These are phyloP conservation scores for Kluyveromyces aestuarii DNA, from an alignment of 805 yeast species.

Conservation along the genomic window DNA sequence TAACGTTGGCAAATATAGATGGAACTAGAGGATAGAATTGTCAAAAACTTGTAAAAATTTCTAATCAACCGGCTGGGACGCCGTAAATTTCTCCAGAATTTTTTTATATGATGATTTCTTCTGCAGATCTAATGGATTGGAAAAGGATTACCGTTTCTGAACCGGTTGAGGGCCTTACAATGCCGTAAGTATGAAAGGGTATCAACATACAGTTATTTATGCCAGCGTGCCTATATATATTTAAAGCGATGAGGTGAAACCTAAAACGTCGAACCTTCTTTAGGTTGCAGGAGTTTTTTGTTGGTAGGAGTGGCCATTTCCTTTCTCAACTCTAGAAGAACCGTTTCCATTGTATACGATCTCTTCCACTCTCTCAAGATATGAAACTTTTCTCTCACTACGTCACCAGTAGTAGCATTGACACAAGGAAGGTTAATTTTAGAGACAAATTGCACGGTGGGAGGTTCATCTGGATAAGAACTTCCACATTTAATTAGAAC, in stretches of 20 bases:
- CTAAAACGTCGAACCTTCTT: constrained; percentile 70
- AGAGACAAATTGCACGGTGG: constrained; percentile 68
- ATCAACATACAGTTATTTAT: neutral
- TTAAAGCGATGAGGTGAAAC: neutral
- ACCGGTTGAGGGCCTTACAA: neutral
- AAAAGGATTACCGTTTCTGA: too few species aligned
- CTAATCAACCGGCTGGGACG: too few species aligned
- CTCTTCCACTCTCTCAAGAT: constrained; percentile 80
- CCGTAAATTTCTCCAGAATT: too few species aligned
- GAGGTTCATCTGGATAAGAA: constrained; percentile 84
- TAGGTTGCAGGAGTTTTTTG: constrained; percentile 82
- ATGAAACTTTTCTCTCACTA: constrained; percentile 46
- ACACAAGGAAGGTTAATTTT: constrained; percentile 90
- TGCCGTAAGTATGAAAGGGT: neutral
- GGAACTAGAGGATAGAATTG: too few species aligned
- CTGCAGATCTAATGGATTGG: too few species aligned
- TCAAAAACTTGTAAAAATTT: too few species aligned
- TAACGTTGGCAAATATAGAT: too few species aligned
- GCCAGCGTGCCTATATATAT: neutral
- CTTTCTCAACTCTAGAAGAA: constrained; percentile 78
- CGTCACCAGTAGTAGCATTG: constrained; percentile 49
- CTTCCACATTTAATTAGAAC: constrained; percentile 75
- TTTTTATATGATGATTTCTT: too few species aligned
- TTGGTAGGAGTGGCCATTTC: constrained; percentile 81
- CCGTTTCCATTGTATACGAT: constrained; percentile 87